A percentile compares a stretch with the other conserved stretches of the same genome.
Conservation (phyloP, 2,329 filamentous ascomycete genomes). For the Diaporthe citri region DNA sequence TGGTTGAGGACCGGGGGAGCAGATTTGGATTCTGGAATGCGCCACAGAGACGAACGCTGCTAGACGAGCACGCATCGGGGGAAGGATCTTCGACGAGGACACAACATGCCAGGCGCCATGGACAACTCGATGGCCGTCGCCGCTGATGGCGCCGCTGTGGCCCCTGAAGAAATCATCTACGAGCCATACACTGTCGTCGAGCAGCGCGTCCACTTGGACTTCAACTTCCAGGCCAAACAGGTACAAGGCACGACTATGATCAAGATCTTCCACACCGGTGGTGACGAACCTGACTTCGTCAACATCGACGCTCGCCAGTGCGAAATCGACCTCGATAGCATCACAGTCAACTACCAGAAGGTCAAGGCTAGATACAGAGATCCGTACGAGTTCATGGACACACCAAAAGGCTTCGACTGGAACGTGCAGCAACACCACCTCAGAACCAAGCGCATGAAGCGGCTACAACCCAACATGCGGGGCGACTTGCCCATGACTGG, state of each 20-base stretch:
- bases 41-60: background rate
- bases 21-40: background rate
- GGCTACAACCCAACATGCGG: slow-evolving; percentile 62
- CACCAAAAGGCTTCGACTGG: slow-evolving; percentile 72
- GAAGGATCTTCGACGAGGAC: background rate
- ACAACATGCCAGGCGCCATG: slow-evolving; percentile 46
- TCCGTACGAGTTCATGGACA: slow-evolving; percentile 74
- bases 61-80: background rate
- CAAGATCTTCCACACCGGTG: slow-evolving; percentile 74
- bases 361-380: slow-evolving; percentile 67
- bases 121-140: slow-evolving; percentile 40
- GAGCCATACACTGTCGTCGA: slow-evolving; percentile 72
- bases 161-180: slow-evolving; percentile 40
- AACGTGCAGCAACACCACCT: slow-evolving; percentile 81
- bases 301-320: slow-evolving; percentile 73
- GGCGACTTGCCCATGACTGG: slow-evolving; percentile 67
- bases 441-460: slow-evolving; percentile 75
- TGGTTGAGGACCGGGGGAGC: slow-evolving; percentile 34
- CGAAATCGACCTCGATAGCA: slow-evolving; percentile 65
- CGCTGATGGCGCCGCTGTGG: slow-evolving; percentile 26
- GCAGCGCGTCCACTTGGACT: slow-evolving; percentile 89
- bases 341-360: slow-evolving; percentile 63
- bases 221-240: slow-evolving; percentile 83
- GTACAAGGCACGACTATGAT: slow-evolving; percentile 86
- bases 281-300: slow-evolving; percentile 68